These are phyloP conservation scores for Darksidea phi DNA, from an alignment of 495 filamentous ascomycete species.

Conservation along the genomic window DNA sequence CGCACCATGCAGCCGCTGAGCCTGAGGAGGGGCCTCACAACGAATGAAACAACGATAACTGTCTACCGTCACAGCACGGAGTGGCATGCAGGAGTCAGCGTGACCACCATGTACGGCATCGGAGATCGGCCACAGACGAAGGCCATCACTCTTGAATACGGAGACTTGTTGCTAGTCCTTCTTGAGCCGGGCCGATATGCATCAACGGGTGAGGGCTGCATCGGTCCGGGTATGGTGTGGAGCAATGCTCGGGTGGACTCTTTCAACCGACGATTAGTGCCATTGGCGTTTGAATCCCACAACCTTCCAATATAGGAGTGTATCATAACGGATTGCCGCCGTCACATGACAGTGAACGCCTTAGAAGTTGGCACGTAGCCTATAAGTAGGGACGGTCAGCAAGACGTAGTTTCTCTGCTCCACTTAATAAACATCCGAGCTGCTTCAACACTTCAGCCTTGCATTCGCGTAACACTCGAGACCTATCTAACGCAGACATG, in stretches of 20 bases:
- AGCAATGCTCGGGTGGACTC: not conserved
- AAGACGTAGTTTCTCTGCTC: no score
- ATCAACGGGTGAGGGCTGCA: constrained; percentile 1
- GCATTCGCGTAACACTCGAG: no score
- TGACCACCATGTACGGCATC: constrained; percentile 16
- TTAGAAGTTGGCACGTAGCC: no score
- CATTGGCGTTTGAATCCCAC: not conserved
- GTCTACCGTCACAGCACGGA: constrained; percentile 25
- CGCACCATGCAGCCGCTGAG: not conserved
- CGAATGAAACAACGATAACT: constrained; percentile 24
- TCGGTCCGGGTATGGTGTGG: no score
- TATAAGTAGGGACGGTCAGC: constrained; percentile 2
- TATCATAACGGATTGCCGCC: not conserved
- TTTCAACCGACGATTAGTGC: not conserved
- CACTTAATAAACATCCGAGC: no score
- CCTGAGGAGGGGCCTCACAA: constrained; percentile 2
- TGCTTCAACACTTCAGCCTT: no score
- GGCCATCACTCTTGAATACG: not conserved
- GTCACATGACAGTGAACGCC: constrained; percentile 4
- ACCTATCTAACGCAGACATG: no score
- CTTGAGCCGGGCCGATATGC: not conserved
- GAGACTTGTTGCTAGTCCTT: no score
- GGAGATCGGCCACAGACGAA: constrained; percentile 15
- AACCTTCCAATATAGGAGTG: not conserved
- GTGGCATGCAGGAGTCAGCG: constrained; percentile 14